Conservation (phyloP, 108 stramenopile genomes). For the Skeletonema potamos region DNA sequence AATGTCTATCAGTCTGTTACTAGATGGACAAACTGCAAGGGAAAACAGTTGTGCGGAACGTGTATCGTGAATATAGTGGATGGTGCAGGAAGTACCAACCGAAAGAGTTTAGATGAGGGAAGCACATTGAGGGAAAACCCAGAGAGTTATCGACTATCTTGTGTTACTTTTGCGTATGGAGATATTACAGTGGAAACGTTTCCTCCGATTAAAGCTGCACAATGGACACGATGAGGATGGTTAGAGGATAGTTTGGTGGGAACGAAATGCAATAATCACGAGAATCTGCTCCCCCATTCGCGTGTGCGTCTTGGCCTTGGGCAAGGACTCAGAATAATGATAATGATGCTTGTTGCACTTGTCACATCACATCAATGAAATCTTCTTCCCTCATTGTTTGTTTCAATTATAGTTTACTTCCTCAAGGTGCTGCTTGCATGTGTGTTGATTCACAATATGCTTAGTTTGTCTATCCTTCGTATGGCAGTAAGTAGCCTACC, state of each 20-base stretch:
- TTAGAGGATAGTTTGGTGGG: neutral
- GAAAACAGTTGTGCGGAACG: slow-evolving; percentile 96
- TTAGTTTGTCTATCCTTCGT: too few relatives aligned
- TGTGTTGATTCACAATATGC: too few relatives aligned
- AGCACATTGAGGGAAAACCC: slow-evolving; percentile 90
- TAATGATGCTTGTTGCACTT: too few relatives aligned
- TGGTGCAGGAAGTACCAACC: slow-evolving; percentile 71
- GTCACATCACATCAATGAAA: too few relatives aligned
- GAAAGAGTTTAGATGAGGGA: slow-evolving; percentile 89
- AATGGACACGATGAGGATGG: slow-evolving; percentile 82
- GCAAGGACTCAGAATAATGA: too few relatives aligned
- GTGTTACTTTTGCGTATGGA: slow-evolving; percentile 92
- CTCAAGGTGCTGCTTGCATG: too few relatives aligned
- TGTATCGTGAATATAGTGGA: slow-evolving; percentile 90
- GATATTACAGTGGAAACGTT: slow-evolving; percentile 87
- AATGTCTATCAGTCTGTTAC: slow-evolving; percentile 94
- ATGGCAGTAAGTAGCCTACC: too few relatives aligned
- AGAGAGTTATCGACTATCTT: slow-evolving; percentile 86
- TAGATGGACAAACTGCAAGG: slow-evolving; percentile 95
- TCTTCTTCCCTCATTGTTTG: too few relatives aligned
- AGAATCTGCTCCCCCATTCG: too few relatives aligned
- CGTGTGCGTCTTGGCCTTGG: too few relatives aligned
- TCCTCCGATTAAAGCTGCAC: slow-evolving; percentile 84
- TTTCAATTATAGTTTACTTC: too few relatives aligned
- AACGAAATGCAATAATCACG: too few relatives aligned